Percentiles rank a stretch among this genome's conserved stretches.
Evolutionary conservation across 306 rosid genomes (phyloP).

Genomic region (Casuarina equisetifolia): DNA sequence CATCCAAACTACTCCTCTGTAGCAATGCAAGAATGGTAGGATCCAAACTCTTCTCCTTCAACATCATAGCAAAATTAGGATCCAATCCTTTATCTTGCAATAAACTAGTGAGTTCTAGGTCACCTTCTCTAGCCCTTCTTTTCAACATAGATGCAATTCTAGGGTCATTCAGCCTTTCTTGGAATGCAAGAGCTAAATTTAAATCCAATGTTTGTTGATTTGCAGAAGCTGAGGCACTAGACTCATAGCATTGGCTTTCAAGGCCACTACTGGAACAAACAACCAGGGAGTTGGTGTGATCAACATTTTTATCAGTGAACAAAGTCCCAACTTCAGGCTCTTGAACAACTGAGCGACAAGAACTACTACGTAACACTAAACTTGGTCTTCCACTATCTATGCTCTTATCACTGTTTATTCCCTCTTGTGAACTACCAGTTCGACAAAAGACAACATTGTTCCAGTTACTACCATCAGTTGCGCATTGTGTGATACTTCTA

Average conservation of each 20-base stretch:
- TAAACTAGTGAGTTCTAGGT: slow-evolving; percentile 71
- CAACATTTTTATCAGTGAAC: slow-evolving; percentile 56
- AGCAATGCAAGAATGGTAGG: slow-evolving; percentile 95
- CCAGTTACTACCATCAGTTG: slow-evolving; percentile 81
- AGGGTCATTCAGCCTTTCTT: slow-evolving; percentile 96
- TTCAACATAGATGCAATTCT: slow-evolving; percentile 85
- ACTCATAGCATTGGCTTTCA: slow-evolving; percentile 93
- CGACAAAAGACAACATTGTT: slow-evolving; percentile 57
- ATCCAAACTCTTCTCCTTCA: slow-evolving; percentile 95
- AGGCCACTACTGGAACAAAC: slow-evolving; percentile 91
- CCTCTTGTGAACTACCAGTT: slow-evolving; percentile 74
- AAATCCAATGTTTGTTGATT: slow-evolving; percentile 88
- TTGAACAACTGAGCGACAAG: slow-evolving; percentile 87
- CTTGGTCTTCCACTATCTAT: slow-evolving; percentile 98
- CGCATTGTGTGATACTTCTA: slow-evolving; percentile 53
- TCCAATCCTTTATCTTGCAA: slow-evolving; percentile 97
- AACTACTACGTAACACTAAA: slow-evolving; percentile 86
- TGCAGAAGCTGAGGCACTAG: slow-evolving; percentile 84
- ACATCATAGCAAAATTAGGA: slow-evolving; percentile 99
- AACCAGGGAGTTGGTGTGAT: slow-evolving; percentile 64
- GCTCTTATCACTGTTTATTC: slow-evolving; percentile 93
- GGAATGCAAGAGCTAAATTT: slow-evolving; percentile 89
- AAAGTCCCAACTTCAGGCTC: slow-evolving; percentile 78
- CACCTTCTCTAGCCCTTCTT: slow-evolving; percentile 79
- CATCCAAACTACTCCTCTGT: slow-evolving; percentile 97